A percentile compares a stretch with the other conserved stretches of the same genome.
phyloP scores from a whole-genome alignment of 257 asterid species.

The Solanum bulbocastanum region DNA sequence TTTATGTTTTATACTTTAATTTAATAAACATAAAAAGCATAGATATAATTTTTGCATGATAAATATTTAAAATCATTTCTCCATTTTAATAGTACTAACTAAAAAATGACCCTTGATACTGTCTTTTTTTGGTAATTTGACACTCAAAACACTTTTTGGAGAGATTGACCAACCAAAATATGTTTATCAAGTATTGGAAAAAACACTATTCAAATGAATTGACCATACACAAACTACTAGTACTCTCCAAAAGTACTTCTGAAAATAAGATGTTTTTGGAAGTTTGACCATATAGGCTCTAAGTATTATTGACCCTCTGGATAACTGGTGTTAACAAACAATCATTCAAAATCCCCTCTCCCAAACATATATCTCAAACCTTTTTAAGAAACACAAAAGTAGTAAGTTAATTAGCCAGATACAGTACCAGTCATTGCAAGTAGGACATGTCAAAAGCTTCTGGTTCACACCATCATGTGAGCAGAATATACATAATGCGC shows the following conservation, averaged over 20 bases:
- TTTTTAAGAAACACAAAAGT: background rate
- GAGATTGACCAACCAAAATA: background rate
- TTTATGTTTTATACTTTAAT: background rate
- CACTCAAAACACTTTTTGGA: background rate
- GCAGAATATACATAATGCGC: conserved; percentile 34
- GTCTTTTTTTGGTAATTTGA: background rate
- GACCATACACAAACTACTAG: background rate
- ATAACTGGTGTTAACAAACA: background rate
- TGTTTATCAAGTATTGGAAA: background rate
- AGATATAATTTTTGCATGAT: background rate
- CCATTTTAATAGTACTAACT: background rate
- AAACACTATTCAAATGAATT: background rate
- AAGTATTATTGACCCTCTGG: background rate
- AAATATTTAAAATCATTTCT: background rate
- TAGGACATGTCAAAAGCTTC: conserved; percentile 43
- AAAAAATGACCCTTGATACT: background rate
- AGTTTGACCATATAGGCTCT: background rate
- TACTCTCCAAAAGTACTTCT: background rate
- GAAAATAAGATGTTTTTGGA: background rate
- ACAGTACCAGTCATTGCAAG: conserved; percentile 61
- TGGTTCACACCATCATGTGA: conserved; percentile 23
- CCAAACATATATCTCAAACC: background rate
- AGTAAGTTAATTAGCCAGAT: background rate
- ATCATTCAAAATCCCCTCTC: background rate
- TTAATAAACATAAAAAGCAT: background rate